phyloP scores from a whole-genome alignment of 192 early-diverging fungal genomes.

The Linnemannia hyalina region DNA sequence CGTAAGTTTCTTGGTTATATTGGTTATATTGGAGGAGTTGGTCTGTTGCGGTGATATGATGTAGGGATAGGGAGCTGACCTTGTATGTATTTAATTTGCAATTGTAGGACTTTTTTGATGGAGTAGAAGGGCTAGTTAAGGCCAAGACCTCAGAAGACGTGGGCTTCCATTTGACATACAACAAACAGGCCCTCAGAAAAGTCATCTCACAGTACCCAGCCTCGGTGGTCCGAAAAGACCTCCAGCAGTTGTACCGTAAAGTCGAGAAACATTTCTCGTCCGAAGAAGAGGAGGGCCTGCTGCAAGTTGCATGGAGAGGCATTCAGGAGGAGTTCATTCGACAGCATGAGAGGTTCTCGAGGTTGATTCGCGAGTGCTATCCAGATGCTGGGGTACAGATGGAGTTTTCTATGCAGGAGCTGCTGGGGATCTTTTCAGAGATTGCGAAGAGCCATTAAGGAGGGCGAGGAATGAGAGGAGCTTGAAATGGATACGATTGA shows the following conservation, averaged over 20 bases:
- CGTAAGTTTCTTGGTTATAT: conserved; percentile 54
- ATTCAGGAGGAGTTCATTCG: conserved; percentile 90
- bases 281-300: conserved; percentile 81
- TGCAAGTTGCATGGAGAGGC: conserved; percentile 91
- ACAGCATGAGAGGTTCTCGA: conserved; percentile 85
- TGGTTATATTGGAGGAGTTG: neutral
- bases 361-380: conserved; percentile 87
- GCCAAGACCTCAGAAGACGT: conserved; percentile 82
- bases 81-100: neutral
- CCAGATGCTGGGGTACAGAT: conserved; percentile 84
- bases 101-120: conserved; percentile 94
- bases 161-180: conserved; percentile 83
- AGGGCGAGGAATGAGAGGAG: neutral
- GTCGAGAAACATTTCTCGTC: conserved; percentile 96
- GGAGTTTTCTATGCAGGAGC: conserved; percentile 89
- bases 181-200: conserved; percentile 87
- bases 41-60: neutral
- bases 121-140: conserved; percentile 88
- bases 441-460: conserved; percentile 66
- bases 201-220: conserved; percentile 87
- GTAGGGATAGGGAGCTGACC: neutral
- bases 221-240: conserved; percentile 82
- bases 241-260: conserved; percentile 88
- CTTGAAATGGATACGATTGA: neutral
- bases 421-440: conserved; percentile 80